Conservation (phyloP, 352 stramenopile species). For the Aphanomyces invadans region DNA sequence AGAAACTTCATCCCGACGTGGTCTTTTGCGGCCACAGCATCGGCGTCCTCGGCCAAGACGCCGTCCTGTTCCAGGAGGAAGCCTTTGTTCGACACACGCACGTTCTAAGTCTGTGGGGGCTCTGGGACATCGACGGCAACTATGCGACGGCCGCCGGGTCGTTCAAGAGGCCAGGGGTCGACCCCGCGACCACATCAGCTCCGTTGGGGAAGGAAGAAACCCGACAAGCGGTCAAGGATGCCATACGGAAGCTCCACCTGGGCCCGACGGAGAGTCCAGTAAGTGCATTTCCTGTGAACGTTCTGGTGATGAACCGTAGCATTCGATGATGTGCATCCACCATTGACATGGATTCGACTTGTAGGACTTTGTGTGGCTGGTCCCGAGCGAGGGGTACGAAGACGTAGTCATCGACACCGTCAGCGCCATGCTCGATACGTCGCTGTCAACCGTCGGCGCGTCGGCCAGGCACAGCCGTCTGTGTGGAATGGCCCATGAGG, state of each 20-base stretch:
- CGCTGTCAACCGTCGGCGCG: conserved; percentile 55
- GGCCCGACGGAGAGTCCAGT: conserved; percentile 56
- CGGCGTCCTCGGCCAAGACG: conserved; percentile 34
- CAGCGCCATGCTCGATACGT: conserved; percentile 70
- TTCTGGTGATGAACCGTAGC: too few relatives aligned
- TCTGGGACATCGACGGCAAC: conserved; percentile 72
- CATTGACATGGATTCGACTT: not conserved
- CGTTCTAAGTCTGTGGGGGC: conserved; percentile 64
- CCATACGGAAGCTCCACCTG: conserved; percentile 65
- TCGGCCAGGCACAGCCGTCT: conserved; percentile 21
- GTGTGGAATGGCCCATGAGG: conserved; percentile 1
- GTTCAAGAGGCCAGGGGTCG: conserved; percentile 45
- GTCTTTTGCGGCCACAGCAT: conserved; percentile 78
- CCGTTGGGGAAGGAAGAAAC: conserved; percentile 48
- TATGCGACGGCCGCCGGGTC: conserved; percentile 72
- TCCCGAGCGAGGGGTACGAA: conserved; percentile 45
- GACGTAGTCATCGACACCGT: conserved; percentile 54
- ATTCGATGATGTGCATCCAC: too few relatives aligned
- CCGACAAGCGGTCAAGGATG: conserved; percentile 48
- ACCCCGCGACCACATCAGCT: conserved; percentile 27
- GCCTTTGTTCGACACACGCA: conserved; percentile 34
- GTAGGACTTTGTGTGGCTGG: conserved; percentile 73
- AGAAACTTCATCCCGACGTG: conserved; percentile 53
- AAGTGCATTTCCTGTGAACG: not conserved
- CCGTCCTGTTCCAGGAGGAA: conserved; percentile 39